phyloP scores from a whole-genome alignment of 2,329 filamentous ascomycete species.

The Fonsecaea pugnacius region DNA sequence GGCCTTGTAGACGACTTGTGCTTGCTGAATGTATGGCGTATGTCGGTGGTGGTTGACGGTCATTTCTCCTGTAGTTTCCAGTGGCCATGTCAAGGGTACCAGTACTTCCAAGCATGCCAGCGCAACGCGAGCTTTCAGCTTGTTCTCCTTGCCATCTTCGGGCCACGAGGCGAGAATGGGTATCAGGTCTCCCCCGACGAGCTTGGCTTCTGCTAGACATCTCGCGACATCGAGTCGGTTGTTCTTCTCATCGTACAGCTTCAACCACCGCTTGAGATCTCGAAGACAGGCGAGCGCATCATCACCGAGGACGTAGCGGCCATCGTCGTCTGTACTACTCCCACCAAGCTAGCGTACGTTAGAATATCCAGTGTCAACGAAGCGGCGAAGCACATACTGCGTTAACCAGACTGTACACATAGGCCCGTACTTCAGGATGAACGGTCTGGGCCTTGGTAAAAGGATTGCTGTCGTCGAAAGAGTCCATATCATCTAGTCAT shows the following conservation, averaged over 20 bases:
- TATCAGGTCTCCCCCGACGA: constrained; percentile 86
- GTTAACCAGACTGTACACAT: constrained; percentile 90
- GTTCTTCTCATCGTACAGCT: constrained; percentile 88
- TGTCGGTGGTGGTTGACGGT: constrained; percentile 93
- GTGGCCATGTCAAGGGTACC: constrained; percentile 90
- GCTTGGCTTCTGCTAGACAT: constrained; percentile 86
- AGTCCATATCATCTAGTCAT: constrained; percentile 13
- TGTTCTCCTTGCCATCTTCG: constrained; percentile 71
- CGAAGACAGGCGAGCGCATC: constrained; percentile 89
- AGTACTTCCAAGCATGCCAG: constrained; percentile 88
- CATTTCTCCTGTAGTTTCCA: constrained; percentile 80
- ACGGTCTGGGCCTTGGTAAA: constrained; percentile 64
- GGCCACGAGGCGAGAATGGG: constrained; percentile 86
- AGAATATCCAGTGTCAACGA: constrained; percentile 28
- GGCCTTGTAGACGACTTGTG: constrained; percentile 87
- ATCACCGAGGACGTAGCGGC: constrained; percentile 85
- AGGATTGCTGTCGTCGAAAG: constrained; percentile 49
- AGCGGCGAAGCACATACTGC: constrained; percentile 65
- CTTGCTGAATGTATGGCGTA: constrained; percentile 83
- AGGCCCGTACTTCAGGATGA: constrained; percentile 88
- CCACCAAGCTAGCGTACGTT: constrained; percentile 72
- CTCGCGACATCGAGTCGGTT: constrained; percentile 94
- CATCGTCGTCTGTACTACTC: constrained; percentile 75
- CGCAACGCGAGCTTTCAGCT: constrained; percentile 76
- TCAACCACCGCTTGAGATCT: constrained; percentile 93